Conservation (phyloP, 805 yeast species). For the Limtongia smithiae region DNA sequence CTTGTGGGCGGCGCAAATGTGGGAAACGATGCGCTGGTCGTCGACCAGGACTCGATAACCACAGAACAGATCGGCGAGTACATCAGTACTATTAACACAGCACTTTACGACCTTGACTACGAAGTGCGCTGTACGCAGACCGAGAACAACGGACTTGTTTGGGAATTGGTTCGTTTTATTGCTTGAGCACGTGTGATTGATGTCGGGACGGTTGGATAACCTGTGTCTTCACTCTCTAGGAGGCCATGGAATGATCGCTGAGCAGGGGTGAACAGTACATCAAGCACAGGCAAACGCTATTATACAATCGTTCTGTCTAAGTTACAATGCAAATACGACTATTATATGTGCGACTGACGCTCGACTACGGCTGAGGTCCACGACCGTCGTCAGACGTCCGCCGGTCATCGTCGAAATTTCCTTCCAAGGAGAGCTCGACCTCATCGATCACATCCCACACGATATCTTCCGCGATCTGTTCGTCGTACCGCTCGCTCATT, state of each 20-base stretch:
- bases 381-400: no score
- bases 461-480: constrained; percentile 73
- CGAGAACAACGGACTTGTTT: constrained; percentile 3
- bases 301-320: no score
- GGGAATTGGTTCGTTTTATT: constrained; percentile 28
- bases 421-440: constrained; percentile 47
- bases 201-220: neutral
- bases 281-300: no score
- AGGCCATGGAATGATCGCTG: constrained; percentile 4
- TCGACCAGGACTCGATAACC: constrained; percentile 7
- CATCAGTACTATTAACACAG: constrained; percentile 11
- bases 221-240: neutral
- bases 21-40: neutral
- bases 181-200: neutral
- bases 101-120: constrained; percentile 16
- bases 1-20: neutral
- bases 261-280: no score
- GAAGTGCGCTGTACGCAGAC: constrained; percentile 16
- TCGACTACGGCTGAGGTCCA: no score
- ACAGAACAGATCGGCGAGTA: constrained; percentile 17
- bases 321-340: no score
- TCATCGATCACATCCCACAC: constrained; percentile 84
- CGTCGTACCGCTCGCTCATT: constrained; percentile 59
- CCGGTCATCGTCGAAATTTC: no score
- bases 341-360: neutral